phyloP scores from a whole-genome alignment of 306 rosid species.

The Fragaria ananassa region DNA sequence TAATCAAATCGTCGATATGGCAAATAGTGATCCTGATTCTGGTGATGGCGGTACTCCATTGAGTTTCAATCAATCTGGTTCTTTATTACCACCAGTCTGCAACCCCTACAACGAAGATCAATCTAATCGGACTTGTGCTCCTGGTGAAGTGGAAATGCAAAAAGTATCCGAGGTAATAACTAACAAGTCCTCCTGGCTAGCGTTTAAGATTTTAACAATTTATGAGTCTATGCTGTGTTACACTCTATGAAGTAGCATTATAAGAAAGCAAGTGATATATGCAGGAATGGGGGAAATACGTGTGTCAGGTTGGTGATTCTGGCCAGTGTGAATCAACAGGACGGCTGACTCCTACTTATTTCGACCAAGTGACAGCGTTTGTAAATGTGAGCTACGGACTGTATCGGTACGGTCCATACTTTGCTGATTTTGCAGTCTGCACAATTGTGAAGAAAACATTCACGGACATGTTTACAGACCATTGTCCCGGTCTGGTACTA shows the following conservation, averaged over 20 bases:
- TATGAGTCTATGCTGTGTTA: neutral
- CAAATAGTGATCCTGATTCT: constrained; percentile 28
- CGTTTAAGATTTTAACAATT: too few species aligned
- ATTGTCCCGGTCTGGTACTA: constrained; percentile 53
- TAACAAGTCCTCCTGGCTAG: neutral
- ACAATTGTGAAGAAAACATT: constrained; percentile 56
- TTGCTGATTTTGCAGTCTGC: constrained; percentile 57
- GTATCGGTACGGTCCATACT: constrained; percentile 57
- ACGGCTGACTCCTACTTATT: constrained; percentile 49
- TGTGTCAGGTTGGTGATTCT: constrained; percentile 39
- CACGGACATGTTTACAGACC: constrained; percentile 30
- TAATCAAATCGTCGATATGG: constrained; percentile 22
- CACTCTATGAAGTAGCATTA: neutral
- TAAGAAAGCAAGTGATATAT: neutral
- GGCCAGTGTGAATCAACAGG: constrained; percentile 42
- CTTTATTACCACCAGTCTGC: constrained; percentile 59
- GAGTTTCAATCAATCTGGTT: constrained; percentile 65
- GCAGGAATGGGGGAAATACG: constrained; percentile 73
- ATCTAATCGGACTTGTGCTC: constrained; percentile 34
- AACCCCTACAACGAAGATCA: constrained; percentile 43
- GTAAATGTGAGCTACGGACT: constrained; percentile 59
- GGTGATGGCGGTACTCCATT: constrained; percentile 27
- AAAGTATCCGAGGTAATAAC: constrained; percentile 43
- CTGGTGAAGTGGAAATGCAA: constrained; percentile 45
- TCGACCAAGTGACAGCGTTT: constrained; percentile 40